Evolutionary conservation across 2,329 filamentous ascomycete genomes (phyloP).

Genomic region (Drechslera avenae): DNA sequence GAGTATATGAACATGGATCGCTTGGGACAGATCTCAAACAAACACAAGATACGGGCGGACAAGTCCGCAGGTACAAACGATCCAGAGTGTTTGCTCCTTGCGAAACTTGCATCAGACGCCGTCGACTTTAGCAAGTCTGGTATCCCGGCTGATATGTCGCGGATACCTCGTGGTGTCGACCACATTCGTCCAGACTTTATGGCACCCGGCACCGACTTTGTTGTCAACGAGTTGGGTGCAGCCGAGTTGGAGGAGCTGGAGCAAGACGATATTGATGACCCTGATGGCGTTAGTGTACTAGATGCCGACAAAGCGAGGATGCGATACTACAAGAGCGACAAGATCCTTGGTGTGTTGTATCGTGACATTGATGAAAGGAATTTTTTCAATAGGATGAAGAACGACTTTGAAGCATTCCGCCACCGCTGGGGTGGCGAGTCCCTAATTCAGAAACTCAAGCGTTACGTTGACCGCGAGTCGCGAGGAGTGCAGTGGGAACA

Average conservation of each 20-base stretch:
- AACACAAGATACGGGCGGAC: slow-evolving; percentile 52
- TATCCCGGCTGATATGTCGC: slow-evolving; percentile 16
- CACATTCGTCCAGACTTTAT: slow-evolving; percentile 59
- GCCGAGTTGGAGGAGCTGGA: slow-evolving; percentile 31
- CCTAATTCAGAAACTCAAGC: slow-evolving; percentile 46
- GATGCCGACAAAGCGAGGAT: slow-evolving; percentile 51
- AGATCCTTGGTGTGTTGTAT: slow-evolving; percentile 72
- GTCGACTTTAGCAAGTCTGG: slow-evolving; percentile 42
- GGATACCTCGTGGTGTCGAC: slow-evolving; percentile 25
- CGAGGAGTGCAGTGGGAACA: slow-evolving; percentile 51
- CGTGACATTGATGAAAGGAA: slow-evolving; percentile 72
- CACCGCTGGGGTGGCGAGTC: slow-evolving; percentile 10
- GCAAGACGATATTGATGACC: slow-evolving; percentile 46
- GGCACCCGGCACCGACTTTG: slow-evolving; percentile 51
- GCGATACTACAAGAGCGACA: slow-evolving; percentile 69
- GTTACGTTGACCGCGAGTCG: slow-evolving; percentile 48
- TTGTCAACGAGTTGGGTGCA: slow-evolving; percentile 42
- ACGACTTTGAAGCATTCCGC: slow-evolving; percentile 17
- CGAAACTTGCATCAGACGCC: slow-evolving; percentile 45
- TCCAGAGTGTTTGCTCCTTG: slow-evolving; percentile 45
- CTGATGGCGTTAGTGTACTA: slow-evolving; percentile 42
- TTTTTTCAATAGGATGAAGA: slow-evolving; percentile 55
- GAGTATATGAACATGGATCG: slow-evolving; percentile 51
- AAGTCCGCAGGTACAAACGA: slow-evolving; percentile 36
- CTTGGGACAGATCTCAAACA: slow-evolving; percentile 50